Evolutionary conservation across 441 rosid species (phyloP), one percentile per base, ranked within the genome.

Genomic region (Aquilaria agallochum): DNA sequence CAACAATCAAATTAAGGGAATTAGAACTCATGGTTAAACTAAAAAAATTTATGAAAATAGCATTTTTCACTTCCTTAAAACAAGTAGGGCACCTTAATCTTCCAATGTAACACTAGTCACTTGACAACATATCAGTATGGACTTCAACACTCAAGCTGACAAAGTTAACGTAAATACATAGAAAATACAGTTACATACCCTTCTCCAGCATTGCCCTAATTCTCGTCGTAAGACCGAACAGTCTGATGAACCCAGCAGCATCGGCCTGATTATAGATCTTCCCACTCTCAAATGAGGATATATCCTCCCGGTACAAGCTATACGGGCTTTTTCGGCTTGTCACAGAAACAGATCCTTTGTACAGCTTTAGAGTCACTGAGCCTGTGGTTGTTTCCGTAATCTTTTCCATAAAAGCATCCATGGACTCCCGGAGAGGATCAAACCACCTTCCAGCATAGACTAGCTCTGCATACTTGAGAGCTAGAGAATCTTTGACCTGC

Each of bases 381-480:
- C 96, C 98, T 0, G 84, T 88, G 2, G 92, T 91, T 44, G 73
- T 91, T 79, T 76, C 83, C 0, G 87, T 83, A 58, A 95, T 76
- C 70, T 83, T 87, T 83, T 83, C 86, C 99, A 91, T 89, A 77
- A 87, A 94, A 2, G 96, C 85, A 53, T 89, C 96, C 82, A 89
- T 72, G 5, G 97, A 82, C 71, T 87, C 97, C 0, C 88, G 85
- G 5, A 91, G 80, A 1, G 96, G 95, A 53, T 91, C 96, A 12
- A 91, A 95, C 99, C 99, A 91, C 72, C 88, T 83, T 58, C 99
- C 97, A 1, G 99, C 97, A 14, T 91, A 94, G 34, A 94, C 99
- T 30, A 94, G 62, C 74, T 94, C 99, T 0, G 96, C 96, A 31
- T 91, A 94, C 77, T 87, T 87, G 59, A 91, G 88, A 12, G 98